Evolutionary conservation across 2,329 filamentous ascomycete species (phyloP), one percentile per base, ranked within the genome.

Genomic region (Colletotrichum liaoningense): DNA sequence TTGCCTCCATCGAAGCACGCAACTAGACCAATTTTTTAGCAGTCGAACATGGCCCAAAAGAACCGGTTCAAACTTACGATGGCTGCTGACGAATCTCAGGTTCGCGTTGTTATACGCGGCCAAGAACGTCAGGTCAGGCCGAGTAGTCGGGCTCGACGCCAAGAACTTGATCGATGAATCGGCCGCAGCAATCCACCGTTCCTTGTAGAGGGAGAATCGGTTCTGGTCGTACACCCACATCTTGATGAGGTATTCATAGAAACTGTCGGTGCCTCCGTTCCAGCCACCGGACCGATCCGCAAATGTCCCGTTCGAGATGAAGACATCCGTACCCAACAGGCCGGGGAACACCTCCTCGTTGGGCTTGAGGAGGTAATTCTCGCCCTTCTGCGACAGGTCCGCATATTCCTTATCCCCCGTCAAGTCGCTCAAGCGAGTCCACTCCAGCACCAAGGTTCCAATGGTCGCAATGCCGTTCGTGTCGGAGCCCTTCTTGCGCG

Each of bases 181-280:
- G 65, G 92, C 93, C 2, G 94, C 94, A 1, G 87, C 79, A 55
- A 94, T 84, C 94, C 94, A 98, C 60, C 91, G 90, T 75, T 95
- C 92, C 77, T 88, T 91, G 83, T 96, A 95, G 3, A 81, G 74
- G 1, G 78, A 82, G 78, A 93, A 97, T 3, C 90, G 87, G 6
- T 81, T 77, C 0, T 90, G 86, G 79, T 96, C 93, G 80, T 97
- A 97, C 67, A 96, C 82, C 78, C 92, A 97, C 93, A 97, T 96
- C 86, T 97, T 97, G 81, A 97, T 92, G 38, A 97, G 88, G 78
- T 97, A 97, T 83, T 97, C 94, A 83, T 97, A 97, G 83, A 93
- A 97, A 56, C 91, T 94, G 81, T 97, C 94, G 35, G 89, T 89
- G 7, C 93, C 93, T 63, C 93, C 94, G 52, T 90, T 89, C 94